Evolutionary conservation across 805 yeast species (phyloP), one percentile per base, ranked within the genome.

Genomic region (Barnettozyma siamensis): DNA sequence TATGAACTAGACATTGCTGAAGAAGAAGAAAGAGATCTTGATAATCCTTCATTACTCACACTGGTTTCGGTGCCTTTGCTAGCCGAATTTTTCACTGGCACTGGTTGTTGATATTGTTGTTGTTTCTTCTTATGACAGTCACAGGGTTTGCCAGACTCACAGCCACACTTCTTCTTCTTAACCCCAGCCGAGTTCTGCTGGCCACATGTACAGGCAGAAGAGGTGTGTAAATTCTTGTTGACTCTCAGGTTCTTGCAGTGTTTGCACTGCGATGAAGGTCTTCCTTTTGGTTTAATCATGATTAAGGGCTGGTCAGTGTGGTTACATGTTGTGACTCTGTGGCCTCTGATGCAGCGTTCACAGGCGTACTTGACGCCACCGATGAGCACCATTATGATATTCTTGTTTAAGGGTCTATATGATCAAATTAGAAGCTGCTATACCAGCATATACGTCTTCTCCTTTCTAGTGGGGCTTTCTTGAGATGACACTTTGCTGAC

Each of bases 321-420:
- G 34, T 83, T 80, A 63, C 99, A 93, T 3, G 95, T 79, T 1
- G 96, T 85, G 35, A 91, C 99, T 40, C 99, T 70, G 58, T 93
- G 99, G 33, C 99, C 99, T 46, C 99, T 73, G 37, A 93, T 89
- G 63, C 99, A 91, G 45, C 96, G 69, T 50, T 88, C 95, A 62
- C 99, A 91, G 44, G 99, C 98, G 63, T 88, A 91, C 59, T 93
- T 91, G 49, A 86, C 82, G 30, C 97, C 98, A 55, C 88, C 87
- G 39, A 91, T 80, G 40, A 87, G 69, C 43, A 91, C 96, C 97
- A 89, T 91, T 9, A 7, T 21, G 24, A 21, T 21, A 9, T 7
- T 21, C n/a, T n/a, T n/a, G n/a, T n/a, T n/a, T n/a, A n/a, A n/a
- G n/a, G n/a, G n/a, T n/a, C n/a, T n/a, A n/a, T n/a, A n/a, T n/a